phyloP scores from a whole-genome alignment of 1,284 basidiomycete genomes.

The Xerocomus amazonicus region DNA sequence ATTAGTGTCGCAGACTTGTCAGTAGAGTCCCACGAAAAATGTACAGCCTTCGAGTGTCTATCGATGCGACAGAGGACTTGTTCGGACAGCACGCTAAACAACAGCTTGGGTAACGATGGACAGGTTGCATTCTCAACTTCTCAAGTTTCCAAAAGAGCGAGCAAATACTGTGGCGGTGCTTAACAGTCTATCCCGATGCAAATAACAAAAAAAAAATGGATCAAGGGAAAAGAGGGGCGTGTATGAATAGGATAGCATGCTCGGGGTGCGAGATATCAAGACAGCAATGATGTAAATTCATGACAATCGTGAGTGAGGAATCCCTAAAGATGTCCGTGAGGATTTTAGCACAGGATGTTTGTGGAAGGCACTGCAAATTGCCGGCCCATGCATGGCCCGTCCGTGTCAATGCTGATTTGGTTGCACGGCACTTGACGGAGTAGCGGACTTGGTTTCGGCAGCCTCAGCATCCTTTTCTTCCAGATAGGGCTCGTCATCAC shows the following conservation, averaged over 20 bases:
- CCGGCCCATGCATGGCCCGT: too few species aligned
- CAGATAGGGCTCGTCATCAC: slow-evolving; percentile 41
- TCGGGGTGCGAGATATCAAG: slow-evolving; percentile 25
- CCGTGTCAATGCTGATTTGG: neutral
- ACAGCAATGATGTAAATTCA: slow-evolving; percentile 27
- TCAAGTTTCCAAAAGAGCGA: too few species aligned
- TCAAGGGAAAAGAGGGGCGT: neutral
- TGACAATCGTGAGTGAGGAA: slow-evolving; percentile 11
- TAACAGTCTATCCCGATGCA: too few species aligned
- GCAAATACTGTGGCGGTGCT: slow-evolving; percentile 4
- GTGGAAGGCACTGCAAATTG: neutral
- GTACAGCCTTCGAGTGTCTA: too few species aligned
- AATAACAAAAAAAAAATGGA: neutral
- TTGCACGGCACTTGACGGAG: slow-evolving; percentile 2
- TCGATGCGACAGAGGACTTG: too few species aligned
- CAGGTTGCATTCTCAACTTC: slow-evolving; percentile 2
- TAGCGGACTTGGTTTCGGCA: slow-evolving; percentile 5
- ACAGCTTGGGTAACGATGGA: slow-evolving; percentile 14
- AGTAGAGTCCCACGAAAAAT: too few species aligned
- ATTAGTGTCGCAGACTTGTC: too few species aligned
- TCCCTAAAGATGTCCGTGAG: slow-evolving; percentile 6
- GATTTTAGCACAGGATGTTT: slow-evolving; percentile 6
- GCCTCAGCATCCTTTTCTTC: slow-evolving; percentile 27
- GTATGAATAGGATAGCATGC: slow-evolving; percentile 20
- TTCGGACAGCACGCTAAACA: too few species aligned